Base-by-base conservation (phyloP, 2,329 filamentous ascomycete genomes). In the Xylariaceae sp. region DNA sequence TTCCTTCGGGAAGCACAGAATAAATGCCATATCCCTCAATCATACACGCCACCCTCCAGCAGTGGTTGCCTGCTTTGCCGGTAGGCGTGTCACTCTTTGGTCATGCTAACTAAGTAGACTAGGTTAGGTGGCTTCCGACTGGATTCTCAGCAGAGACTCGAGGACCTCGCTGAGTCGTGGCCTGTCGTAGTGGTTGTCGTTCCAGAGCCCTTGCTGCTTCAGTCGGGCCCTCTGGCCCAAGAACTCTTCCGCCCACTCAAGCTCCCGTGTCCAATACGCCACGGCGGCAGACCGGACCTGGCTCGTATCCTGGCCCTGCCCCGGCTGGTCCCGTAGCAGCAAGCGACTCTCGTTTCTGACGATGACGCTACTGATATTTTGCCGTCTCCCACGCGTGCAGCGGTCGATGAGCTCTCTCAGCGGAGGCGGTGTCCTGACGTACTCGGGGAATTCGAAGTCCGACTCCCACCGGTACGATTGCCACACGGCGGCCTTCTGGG, bases 381-480 rank as follows among this genome's bases (percentile, higher is more conserved):
- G 50, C 31, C 68, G 63, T 36, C 68, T 63, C 13, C 73, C 74
- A 12, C 61, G 56, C 1, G 74, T 78, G 48, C 74, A 78, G 15
- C 61, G 59, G 44, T 73, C 66, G 38, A 78, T 73, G 31, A 78
- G 63, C 5, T 50, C 50, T 19, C 67, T 62, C 36, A 78, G 59
- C 19, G 56, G 57, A 12, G 48, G 51, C 2, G 73, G 74, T 5
- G 74, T 76, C 19, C 56, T 59, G 11, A 51, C 51, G 52, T 71
- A 79, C 7, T 62, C 59, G 0, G 76, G 76, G 39, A 80, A 81
- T 54, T 76, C 73, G 9, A 74, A 59, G 12, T 69, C 61, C 2
- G 75, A 70, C 52, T 79, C 75, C 58, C 68, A 70, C 12, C 61
- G 62, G 53, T 79, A 79, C 31, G 76, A 79, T 46, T 76, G 67